A percentile compares a stretch with the other conserved stretches of the same genome.
These are phyloP conservation scores for Ceratobasidium sp. DNA, from an alignment of 1,284 basidiomycete genomes.

Conservation along the genomic window DNA sequence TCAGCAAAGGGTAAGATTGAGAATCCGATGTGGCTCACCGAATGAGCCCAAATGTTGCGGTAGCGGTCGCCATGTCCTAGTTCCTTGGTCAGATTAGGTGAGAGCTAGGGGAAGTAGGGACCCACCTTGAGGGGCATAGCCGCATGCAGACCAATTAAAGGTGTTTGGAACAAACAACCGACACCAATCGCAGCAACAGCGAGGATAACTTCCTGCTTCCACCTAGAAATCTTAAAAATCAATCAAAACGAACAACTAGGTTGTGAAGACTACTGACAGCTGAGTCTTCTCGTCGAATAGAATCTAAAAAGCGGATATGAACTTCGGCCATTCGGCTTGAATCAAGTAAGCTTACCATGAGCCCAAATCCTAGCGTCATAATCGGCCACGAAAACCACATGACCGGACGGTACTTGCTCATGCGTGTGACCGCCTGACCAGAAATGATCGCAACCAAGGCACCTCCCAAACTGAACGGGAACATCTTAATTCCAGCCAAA, in stretches of 20 bases:
- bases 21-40: slow-evolving; percentile 38
- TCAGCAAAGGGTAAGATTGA: background rate
- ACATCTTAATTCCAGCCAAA: slow-evolving; percentile 58
- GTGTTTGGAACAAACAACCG: slow-evolving; percentile 50
- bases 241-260: background rate
- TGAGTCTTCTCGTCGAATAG: slow-evolving; percentile 35
- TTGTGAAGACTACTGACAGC: background rate
- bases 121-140: slow-evolving; percentile 53
- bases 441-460: slow-evolving; percentile 54
- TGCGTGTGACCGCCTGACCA: slow-evolving; percentile 55
- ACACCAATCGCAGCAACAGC: slow-evolving; percentile 49
- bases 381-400: slow-evolving; percentile 51
- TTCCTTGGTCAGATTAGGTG: background rate
- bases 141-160: slow-evolving; percentile 52
- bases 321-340: background rate
- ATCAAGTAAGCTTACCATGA: slow-evolving; percentile 48
- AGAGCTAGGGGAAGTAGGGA: background rate
- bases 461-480: slow-evolving; percentile 57
- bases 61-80: slow-evolving; percentile 54
- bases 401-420: slow-evolving; percentile 54
- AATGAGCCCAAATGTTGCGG: slow-evolving; percentile 53
- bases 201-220: slow-evolving; percentile 46
- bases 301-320: slow-evolving; percentile 18
- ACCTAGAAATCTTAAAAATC: slow-evolving; percentile 34
- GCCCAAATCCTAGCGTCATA: slow-evolving; percentile 53